Evolutionary conservation across 768 basidiomycete genomes (phyloP), one percentile per base, ranked within the genome.

Genomic region (Chalciporus piperatus): DNA sequence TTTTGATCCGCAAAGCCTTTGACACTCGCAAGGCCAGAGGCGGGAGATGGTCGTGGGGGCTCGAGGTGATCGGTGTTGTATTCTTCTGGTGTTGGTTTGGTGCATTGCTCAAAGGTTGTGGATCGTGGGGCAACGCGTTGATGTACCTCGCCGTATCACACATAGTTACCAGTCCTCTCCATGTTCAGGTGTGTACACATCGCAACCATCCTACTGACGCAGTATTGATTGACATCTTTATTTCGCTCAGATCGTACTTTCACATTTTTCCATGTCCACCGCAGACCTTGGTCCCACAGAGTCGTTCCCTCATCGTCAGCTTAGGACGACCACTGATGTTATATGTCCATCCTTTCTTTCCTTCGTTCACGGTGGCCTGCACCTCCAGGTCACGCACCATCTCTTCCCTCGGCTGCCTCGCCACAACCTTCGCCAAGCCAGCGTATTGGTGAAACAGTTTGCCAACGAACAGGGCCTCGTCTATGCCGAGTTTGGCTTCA

Each of bases 301-400:
- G 65, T 95, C 92, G 0, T 98, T 98, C 74, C 82, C 88, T 4
- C 87, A 92, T 59, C 86, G 97, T 14, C 97, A 99, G 68, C 74
- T 99, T 61, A 88, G 97, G 43, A 99, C 97, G n/a, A 98, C 97
- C 0, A 88, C 91, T 41, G 97, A 99, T 68, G 92, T 99, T 38
- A 82, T 90, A 54, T 98, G 97, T 70, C 82, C 84, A 3, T 77
- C 85, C 1, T 81, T 83, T 28, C 78, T 98, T 59, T 89, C 80
- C 46, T 98, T 94, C 64, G 71, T 99, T 30, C 97, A 99, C 63
- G 97, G 97, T 11, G 97, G 97, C n/a, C 81, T 99, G 17, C 92
- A 99, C 60, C 83, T 98, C 12, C 97, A 99, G 70, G 92, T 98
- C 39, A 93, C 96, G 2, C 97, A 99, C 61, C 95, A 98, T 69